Evolutionary conservation across 2,329 filamentous ascomycete genomes (phyloP).

Genomic region (Beauveria caledonica): DNA sequence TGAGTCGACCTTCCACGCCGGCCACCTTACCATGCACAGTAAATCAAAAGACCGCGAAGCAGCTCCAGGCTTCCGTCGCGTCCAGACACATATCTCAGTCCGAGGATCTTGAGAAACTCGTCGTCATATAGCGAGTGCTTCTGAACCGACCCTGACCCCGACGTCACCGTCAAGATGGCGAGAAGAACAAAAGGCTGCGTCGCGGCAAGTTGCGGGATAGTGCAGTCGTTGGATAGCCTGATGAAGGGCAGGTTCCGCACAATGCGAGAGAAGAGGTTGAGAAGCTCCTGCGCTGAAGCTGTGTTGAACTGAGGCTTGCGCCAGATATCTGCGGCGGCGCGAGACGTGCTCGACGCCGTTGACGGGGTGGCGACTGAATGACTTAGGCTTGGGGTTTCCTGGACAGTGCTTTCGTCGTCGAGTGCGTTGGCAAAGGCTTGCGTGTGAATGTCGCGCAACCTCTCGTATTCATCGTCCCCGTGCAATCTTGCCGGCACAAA

Average conservation of each 20-base stretch:
- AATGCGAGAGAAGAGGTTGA: background rate
- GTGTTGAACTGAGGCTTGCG: conserved; percentile 7
- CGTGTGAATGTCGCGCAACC: background rate
- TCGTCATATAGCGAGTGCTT: conserved; percentile 9
- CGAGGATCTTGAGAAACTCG: conserved; percentile 7
- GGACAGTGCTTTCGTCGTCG: background rate
- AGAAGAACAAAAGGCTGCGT: conserved; percentile 10
- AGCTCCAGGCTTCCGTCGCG: conserved; percentile 4
- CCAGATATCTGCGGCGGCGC: conserved; percentile 11
- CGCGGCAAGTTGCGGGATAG: conserved; percentile 1
- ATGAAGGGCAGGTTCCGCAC: background rate
- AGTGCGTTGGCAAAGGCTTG: background rate
- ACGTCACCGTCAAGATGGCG: conserved; percentile 7
- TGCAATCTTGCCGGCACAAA: background rate
- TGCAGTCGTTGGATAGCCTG: background rate
- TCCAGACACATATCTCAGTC: conserved; percentile 5
- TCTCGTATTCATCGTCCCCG: background rate
- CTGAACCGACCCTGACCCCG: background rate
- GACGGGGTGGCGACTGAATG: background rate
- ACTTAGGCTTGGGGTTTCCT: background rate
- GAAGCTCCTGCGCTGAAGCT: conserved; percentile 3
- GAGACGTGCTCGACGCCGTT: background rate
- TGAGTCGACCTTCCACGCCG: background rate
- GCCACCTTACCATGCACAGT: conserved; percentile 6
- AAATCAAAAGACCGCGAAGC: conserved; percentile 1